Base-by-base conservation (phyloP, 2,329 filamentous ascomycete genomes). In the Aureobasidium melanogenum region DNA sequence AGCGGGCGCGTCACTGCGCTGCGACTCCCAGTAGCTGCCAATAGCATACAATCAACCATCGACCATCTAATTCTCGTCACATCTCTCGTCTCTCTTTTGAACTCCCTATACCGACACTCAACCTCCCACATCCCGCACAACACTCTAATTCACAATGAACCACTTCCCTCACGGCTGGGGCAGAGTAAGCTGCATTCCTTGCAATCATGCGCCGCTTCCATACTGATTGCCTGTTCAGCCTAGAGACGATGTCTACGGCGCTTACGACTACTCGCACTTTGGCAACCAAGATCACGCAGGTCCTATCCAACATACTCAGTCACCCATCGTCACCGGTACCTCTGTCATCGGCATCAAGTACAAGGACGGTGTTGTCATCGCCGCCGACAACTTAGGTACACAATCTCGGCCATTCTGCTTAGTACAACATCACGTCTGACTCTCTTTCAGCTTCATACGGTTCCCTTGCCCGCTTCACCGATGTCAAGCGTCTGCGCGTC, bases 271-370 rank as follows among this genome's bases (percentile, higher is more conserved):
- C 72, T 89, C 91, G 63, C 92, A 93, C 75, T 87, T 97, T 73
- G 84, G 89, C 69, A 10, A 44, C 22, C 79, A 78, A 69, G 82
- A 80, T 61, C 82, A 80, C 59, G 68, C 69, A 36, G 67, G 68
- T 52, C 90, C 92, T 62, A 91, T 85, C 73, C 85, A 91, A 71
- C 90, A 95, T 77, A 97, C 94, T 60, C 91, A 96, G 77, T 86
- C 86, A 34, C 94, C 94, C 70, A 88, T 96, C 67, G 94, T 99
- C 64, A 99, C 94, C 57, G 94, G 94, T 72, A 97, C 94, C 54
- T 97, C 94, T 58, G 94, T 99, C 65, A 78, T 99, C 62, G 94
- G 88, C 66, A 83, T 97, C 74, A 97, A 97, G 81, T 99, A 91
- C 83, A 93, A 91, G 72, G 90, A 92, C 68, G 94, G 94, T 72